These are phyloP conservation scores for Syzygium malaccense DNA, from an alignment of 441 rosid genomes.

Conservation along the genomic window DNA sequence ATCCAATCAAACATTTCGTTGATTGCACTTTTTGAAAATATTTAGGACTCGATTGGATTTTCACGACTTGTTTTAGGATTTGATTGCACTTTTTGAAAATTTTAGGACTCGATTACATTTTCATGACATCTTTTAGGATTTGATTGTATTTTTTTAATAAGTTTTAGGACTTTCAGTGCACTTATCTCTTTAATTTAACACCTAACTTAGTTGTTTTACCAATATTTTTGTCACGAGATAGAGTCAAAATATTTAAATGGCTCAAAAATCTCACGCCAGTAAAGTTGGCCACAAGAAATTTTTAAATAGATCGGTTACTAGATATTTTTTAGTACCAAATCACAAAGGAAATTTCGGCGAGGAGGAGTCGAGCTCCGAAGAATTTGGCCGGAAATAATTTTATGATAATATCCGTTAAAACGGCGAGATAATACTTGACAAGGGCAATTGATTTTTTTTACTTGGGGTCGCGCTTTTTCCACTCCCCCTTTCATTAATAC, in stretches of 20 bases:
- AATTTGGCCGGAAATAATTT: background rate
- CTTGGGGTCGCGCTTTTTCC: rapidly evolving
- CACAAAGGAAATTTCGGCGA: background rate
- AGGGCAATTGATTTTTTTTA: background rate
- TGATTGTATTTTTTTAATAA: too few relatives aligned
- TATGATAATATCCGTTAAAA: background rate
- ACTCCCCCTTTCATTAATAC: background rate
- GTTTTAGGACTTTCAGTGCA: too few relatives aligned
- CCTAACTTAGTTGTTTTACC: background rate
- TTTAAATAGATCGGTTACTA: background rate
- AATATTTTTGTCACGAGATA: background rate
- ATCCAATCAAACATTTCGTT: too few relatives aligned
- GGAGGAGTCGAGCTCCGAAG: background rate
- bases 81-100: too few relatives aligned
- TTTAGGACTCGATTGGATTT: too few relatives aligned
- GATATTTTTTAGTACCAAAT: background rate
- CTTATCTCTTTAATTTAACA: background rate
- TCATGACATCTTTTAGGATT: too few relatives aligned
- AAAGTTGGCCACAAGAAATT: background rate
- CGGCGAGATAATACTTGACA: background rate
- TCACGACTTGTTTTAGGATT: too few relatives aligned
- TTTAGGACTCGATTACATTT: too few relatives aligned
- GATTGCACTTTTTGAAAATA: too few relatives aligned
- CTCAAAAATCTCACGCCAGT: background rate
- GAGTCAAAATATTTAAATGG: background rate